Conservation (phyloP, 352 stramenopile species). For the Phytophthora citrophthora region DNA sequence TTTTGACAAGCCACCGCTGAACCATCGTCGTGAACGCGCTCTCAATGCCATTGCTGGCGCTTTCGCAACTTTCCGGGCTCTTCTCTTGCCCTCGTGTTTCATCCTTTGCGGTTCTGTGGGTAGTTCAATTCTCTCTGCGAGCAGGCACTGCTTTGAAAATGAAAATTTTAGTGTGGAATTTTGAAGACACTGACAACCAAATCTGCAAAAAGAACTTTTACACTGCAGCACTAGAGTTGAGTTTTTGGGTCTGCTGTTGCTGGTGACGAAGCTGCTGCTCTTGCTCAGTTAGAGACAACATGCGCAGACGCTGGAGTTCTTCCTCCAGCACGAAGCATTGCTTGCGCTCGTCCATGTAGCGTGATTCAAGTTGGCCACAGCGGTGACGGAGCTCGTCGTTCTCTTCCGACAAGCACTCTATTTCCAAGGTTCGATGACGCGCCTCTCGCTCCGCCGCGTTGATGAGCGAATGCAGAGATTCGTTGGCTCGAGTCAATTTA, state of each 20-base stretch:
- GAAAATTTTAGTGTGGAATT: conserved; percentile 18
- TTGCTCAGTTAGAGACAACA: conserved; percentile 52
- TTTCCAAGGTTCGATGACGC: conserved; percentile 66
- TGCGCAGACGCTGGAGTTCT: conserved; percentile 63
- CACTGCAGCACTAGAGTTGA: conserved; percentile 17
- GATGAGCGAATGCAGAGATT: conserved; percentile 70
- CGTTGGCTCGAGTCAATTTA: conserved; percentile 60
- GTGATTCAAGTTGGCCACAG: conserved; percentile 62
- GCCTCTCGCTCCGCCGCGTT: conserved; percentile 67
- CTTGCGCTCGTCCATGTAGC: conserved; percentile 78
- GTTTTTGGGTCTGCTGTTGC: conserved; percentile 21
- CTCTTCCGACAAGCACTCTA: conserved; percentile 78
- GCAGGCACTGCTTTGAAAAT: conserved; percentile 17
- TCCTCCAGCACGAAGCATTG: conserved; percentile 66
- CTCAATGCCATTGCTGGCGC: conserved; percentile 7
- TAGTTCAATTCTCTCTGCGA: neutral
- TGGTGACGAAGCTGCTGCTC: conserved; percentile 42
- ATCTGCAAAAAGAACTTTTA: conserved; percentile 16
- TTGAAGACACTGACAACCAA: conserved; percentile 2
- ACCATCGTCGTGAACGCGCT: conserved; percentile 20
- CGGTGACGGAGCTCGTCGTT: conserved; percentile 78
- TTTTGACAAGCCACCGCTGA: conserved; percentile 11
- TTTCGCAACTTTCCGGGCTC: neutral
- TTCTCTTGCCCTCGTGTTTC: neutral
- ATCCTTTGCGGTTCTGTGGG: neutral